Conservation (phyloP, 139 green algal genomes). For the Spirogloea muscicola region DNA sequence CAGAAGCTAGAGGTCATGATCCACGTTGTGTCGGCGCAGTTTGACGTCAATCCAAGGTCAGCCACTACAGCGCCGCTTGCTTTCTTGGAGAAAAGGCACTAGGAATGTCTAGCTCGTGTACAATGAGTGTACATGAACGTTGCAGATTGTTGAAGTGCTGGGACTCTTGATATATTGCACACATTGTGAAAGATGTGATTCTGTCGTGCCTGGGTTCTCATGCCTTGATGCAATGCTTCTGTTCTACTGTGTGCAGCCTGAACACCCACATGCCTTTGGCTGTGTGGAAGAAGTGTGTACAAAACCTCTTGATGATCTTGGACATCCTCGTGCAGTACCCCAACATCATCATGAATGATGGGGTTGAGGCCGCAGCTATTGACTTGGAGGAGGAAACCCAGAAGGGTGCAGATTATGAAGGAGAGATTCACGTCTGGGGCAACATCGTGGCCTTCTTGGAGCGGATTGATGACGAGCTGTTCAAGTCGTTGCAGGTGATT, state of each 20-base stretch:
- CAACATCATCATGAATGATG: conserved; percentile 68
- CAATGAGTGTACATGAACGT: no score
- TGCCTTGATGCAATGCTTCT: no score
- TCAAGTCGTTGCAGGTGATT: conserved; percentile 91
- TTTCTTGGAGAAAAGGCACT: no score
- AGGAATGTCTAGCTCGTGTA: no score
- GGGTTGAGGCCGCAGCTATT: conserved; percentile 42
- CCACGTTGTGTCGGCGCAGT: conserved; percentile 84
- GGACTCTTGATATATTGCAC: no score
- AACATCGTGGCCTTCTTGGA: conserved; percentile 93
- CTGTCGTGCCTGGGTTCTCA: no score
- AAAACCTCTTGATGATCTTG: conserved; percentile 64
- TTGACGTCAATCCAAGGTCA: conserved; percentile 88
- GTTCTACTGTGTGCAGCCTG: no score
- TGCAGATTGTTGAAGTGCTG: no score
- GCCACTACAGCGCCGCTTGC: no score
- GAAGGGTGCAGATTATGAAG: conserved; percentile 35
- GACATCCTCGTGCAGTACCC: conserved; percentile 64
- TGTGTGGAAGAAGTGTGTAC: conserved; percentile 76
- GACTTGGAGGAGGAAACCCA: conserved; percentile 43
- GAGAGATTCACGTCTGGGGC: conserved; percentile 72
- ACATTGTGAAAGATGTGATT: no score
- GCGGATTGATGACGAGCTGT: conserved; percentile 96
- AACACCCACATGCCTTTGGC: conserved; percentile 71
- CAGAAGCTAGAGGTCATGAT: conserved; percentile 74